Conservation (phyloP, 2,329 filamentous ascomycete species). For the Fragosphaeria purpurea region DNA sequence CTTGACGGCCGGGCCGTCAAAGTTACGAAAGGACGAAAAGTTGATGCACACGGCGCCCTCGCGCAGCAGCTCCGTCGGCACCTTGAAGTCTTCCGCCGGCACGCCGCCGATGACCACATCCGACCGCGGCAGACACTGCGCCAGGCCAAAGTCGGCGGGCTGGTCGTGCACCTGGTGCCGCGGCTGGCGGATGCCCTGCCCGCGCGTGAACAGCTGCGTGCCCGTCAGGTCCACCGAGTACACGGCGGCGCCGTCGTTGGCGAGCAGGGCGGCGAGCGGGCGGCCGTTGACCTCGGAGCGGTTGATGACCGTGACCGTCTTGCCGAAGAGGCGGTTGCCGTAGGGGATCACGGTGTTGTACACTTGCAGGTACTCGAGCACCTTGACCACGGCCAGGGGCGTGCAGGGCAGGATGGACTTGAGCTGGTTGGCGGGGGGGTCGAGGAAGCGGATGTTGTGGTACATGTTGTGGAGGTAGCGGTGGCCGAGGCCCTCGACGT, state of each 20-base stretch:
- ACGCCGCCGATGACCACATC: slow-evolving; percentile 95
- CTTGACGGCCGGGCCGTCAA: slow-evolving; percentile 73
- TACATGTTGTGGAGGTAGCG: slow-evolving; percentile 99
- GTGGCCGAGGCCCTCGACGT: slow-evolving; percentile 91
- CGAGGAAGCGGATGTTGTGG: slow-evolving; percentile 91
- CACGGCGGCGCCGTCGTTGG: slow-evolving; percentile 91
- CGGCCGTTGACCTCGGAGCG: slow-evolving; percentile 91
- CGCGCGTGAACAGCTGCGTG: slow-evolving; percentile 84
- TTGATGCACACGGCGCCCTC: slow-evolving; percentile 98
- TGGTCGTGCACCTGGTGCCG: slow-evolving; percentile 83
- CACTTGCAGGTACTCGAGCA: slow-evolving; percentile 87
- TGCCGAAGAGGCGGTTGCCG: slow-evolving; percentile 85
- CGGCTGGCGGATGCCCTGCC: slow-evolving; percentile 72
- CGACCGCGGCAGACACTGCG: slow-evolving; percentile 75
- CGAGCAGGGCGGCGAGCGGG: slow-evolving; percentile 81
- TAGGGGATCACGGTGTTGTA: slow-evolving; percentile 93
- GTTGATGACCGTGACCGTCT: slow-evolving; percentile 94
- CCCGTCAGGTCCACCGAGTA: slow-evolving; percentile 91
- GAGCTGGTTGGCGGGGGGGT: slow-evolving; percentile 62
- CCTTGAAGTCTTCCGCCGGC: slow-evolving; percentile 79
- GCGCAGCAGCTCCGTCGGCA: slow-evolving; percentile 70
- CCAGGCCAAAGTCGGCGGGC: slow-evolving; percentile 59
- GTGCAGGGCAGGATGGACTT: slow-evolving; percentile 96
- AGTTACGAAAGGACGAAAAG: slow-evolving; percentile 94
- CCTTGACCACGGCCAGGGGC: slow-evolving; percentile 91